Evolutionary conservation across 306 rosid species (phyloP), one percentile per base, ranked within the genome.

Genomic region (Dryas drummondii): DNA sequence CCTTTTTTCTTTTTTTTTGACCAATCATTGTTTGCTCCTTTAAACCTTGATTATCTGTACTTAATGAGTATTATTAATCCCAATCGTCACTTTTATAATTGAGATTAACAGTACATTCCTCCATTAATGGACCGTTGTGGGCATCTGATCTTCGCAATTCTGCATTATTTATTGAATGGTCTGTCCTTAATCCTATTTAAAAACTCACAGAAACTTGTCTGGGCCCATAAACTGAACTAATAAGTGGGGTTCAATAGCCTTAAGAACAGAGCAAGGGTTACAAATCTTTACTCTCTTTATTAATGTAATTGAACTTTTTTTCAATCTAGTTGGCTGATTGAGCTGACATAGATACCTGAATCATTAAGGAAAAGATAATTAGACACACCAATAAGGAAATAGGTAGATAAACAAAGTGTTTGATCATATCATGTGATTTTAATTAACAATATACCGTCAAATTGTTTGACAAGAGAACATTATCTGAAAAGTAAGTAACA

Each of bases 81-180:
- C 45, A 19, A 32, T 50, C 46, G 16, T 52, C 15, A 7, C 4
- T 27, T 68, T 51, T 15, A 50, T 52, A 52, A 53, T 70, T 49
- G n/a, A 50, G 26, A 58, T 72, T 58, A 58, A 59, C 68, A 59
- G 56, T 72, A 49, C 62, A 71, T 26, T 59, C 17, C n/a, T 41
- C 67, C 68, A 72, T 47, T 72, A 72, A 32, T 57, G 53, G 53
- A 59, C 76, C 55, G 0, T 15, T 57, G 46, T 56, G 32, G 68
- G 68, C 7, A 22, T 45, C 54, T 72, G 54, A 26, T 56, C 49
- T 32, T 12, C 12, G 5, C 47, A 16, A 61, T 6, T 60, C 5
- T 41, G 68, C 49, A 63, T 64, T 64, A 16, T 64, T 64, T 64
- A 64, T 45, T 64, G 12, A 42, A 45, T 14, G 32, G 15, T 64